Evolutionary conservation across 163 green algal species (phyloP).

Genomic region (Chloromonas sp.): DNA sequence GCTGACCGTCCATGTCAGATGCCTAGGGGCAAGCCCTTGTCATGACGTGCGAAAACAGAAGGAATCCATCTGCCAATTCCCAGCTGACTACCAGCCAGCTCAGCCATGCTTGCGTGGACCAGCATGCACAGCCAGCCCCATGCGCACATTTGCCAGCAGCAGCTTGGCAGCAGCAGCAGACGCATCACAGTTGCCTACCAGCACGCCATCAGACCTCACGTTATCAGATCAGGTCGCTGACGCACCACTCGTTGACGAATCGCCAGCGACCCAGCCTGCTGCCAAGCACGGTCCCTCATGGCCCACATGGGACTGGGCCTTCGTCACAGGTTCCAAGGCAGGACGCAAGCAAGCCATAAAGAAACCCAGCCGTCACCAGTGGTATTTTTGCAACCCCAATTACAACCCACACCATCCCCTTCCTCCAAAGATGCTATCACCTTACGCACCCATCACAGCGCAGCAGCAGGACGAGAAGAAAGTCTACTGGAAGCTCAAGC

Average conservation of each 20-base stretch:
- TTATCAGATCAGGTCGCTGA: not conserved
- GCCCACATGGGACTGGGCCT: constrained; percentile 29
- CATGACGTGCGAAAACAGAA: too few species aligned
- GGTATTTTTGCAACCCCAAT: constrained; percentile 41
- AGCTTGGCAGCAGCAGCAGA: not conserved
- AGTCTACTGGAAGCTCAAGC: constrained; percentile 10
- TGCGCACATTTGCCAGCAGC: too few species aligned
- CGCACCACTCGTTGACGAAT: too few species aligned
- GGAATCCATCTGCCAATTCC: too few species aligned
- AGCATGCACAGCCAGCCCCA: too few species aligned
- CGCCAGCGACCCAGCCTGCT: too few species aligned
- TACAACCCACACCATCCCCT: constrained; percentile 34
- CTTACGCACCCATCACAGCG: constrained; percentile 25
- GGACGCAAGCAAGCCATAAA: constrained; percentile 49
- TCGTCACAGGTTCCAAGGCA: constrained; percentile 18
- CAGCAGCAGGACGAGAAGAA: constrained; percentile 17
- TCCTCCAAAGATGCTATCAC: constrained; percentile 26
- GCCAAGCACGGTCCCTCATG: not conserved
- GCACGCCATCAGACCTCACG: not conserved
- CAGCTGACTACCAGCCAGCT: too few species aligned
- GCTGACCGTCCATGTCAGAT: too few species aligned
- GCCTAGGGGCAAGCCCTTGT: too few species aligned
- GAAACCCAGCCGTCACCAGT: constrained; percentile 41
- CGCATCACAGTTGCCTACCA: not conserved
- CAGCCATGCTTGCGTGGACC: too few species aligned